Base-by-base conservation (phyloP, 257 asterid genomes). In the Ajuga chamaepitys region DNA sequence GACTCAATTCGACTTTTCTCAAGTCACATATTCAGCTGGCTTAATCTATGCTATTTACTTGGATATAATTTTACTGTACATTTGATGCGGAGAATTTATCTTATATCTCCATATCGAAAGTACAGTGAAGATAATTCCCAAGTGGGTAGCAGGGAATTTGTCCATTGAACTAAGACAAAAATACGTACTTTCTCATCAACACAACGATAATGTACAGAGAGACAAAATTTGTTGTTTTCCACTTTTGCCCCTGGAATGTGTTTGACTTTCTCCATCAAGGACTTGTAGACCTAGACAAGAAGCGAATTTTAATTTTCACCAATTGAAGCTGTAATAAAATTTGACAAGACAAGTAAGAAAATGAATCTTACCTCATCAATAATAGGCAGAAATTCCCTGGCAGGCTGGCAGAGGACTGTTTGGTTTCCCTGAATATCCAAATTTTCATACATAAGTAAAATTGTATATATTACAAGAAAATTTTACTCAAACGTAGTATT, bases 391-490 rank as follows among this genome's bases (percentile, higher is more conserved):
- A 83, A 92, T 56, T 85, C 86, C 58, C 70, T 82, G 37, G 98
- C 98, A 24, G 98, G 97, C 69, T 92, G 98, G 82, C 95, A 92
- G 51, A 89, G 87, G 74, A 92, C 83, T 63, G 87, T 70, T 80
- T 80, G 83, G 78, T 78, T 83, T 44, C 81, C 94, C 97, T 89
- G 82, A 65, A 81, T 54, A 73, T 61, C 48, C 37, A 59, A 17
- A 42, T 42, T 11, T 64, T 26, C 32, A 42, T 51, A 38, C 30
- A 34, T 22, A 63, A 42, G 63, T 47, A 51, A 45, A 32, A 55
- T 54, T 25, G 58, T 18, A 20, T 38, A n/a, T n/a, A n/a, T n/a
- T n/a, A n/a, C n/a, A 58, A 34, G 5, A 73, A 52, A 64, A 61
- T 25, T 25, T 55, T 0, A 54, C 12, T n/a, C 26, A 10, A n/a